A percentile compares a stretch with the other conserved stretches of the same genome.
phyloP scores from a whole-genome alignment of 1,284 basidiomycete genomes.

The Neolentinus lepideus region DNA sequence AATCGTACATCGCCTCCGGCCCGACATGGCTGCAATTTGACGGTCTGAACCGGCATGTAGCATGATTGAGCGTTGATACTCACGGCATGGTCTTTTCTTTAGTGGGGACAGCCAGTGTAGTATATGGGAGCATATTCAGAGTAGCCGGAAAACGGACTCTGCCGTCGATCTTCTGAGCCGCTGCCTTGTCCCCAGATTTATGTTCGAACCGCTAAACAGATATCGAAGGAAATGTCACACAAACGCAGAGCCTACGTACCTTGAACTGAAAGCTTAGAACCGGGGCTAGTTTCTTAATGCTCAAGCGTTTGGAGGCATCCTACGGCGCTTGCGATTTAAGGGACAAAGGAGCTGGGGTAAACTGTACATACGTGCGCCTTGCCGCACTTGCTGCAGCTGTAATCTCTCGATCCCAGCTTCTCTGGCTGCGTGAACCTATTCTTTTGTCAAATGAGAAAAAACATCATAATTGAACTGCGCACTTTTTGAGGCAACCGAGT shows the following conservation, averaged over 20 bases:
- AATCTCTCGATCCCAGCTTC: conserved; percentile 65
- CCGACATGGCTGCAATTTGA: conserved; percentile 33
- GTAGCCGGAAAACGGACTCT: conserved; percentile 78
- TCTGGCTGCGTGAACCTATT: conserved; percentile 71
- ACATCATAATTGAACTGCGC: conserved; percentile 11
- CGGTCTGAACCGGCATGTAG: neutral
- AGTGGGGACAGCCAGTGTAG: conserved; percentile 49
- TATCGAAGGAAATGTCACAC: neutral
- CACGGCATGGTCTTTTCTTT: conserved; percentile 31
- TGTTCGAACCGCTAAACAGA: conserved; percentile 85
- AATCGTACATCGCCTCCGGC: conserved; percentile 74
- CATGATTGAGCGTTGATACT: neutral
- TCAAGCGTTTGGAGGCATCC: conserved; percentile 80
- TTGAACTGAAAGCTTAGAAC: conserved; percentile 96
- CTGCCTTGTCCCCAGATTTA: conserved; percentile 60
- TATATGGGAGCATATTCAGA: conserved; percentile 87
- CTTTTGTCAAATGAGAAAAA: conserved; percentile 1
- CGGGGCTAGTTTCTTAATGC: conserved; percentile 80
- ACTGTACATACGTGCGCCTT: conserved; percentile 48
- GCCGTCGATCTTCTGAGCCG: conserved; percentile 81
- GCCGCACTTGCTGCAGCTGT: conserved; percentile 67
- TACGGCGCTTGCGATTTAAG: conserved; percentile 20
- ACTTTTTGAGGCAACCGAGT: conserved; percentile 66
- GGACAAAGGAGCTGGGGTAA: neutral
- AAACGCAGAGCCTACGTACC: conserved; percentile 31